phyloP scores from a whole-genome alignment of 2,329 filamentous ascomycete genomes.

The Sodiomyces alkalinus region DNA sequence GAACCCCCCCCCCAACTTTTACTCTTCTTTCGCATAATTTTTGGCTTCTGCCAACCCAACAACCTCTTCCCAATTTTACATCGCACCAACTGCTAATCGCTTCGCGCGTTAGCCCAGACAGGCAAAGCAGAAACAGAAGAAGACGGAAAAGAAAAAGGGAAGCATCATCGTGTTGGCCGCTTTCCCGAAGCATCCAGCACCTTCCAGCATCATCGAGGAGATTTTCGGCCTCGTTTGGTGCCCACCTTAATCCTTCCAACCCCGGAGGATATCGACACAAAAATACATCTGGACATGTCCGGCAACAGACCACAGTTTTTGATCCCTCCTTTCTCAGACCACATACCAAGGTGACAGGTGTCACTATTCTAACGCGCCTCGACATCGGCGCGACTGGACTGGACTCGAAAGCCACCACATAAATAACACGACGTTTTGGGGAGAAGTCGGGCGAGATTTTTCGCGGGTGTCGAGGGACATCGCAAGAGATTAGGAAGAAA shows the following conservation, averaged over 20 bases:
- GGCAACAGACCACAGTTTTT: constrained; percentile 36
- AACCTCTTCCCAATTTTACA: constrained; percentile 9
- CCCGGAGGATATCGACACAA: constrained; percentile 20
- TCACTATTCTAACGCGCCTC: constrained; percentile 30
- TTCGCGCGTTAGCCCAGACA: too few relatives aligned
- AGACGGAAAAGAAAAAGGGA: too few relatives aligned
- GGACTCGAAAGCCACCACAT: constrained; percentile 2
- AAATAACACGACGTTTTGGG: neutral
- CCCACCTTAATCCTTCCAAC: constrained; percentile 7
- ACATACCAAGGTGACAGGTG: constrained; percentile 46
- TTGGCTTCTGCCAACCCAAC: constrained; percentile 19
- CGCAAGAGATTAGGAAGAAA: constrained; percentile 23
- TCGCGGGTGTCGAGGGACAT: constrained; percentile 16
- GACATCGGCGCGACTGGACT: constrained; percentile 26
- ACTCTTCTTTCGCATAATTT: neutral
- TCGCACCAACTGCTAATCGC: constrained; percentile 14
- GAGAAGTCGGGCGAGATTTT: constrained; percentile 3
- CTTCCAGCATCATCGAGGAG: constrained; percentile 12
- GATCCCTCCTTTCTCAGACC: constrained; percentile 42
- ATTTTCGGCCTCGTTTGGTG: constrained; percentile 12
- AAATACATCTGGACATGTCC: constrained; percentile 34
- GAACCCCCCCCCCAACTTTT: constrained; percentile 1
- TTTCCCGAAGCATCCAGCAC: constrained; percentile 14
- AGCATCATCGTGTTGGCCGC: constrained; percentile 10
- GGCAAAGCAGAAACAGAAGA: too few relatives aligned